These are phyloP conservation scores for Debaryomyces subglobosus DNA, from an alignment of 1,139 yeast genomes.

Conservation along the genomic window DNA sequence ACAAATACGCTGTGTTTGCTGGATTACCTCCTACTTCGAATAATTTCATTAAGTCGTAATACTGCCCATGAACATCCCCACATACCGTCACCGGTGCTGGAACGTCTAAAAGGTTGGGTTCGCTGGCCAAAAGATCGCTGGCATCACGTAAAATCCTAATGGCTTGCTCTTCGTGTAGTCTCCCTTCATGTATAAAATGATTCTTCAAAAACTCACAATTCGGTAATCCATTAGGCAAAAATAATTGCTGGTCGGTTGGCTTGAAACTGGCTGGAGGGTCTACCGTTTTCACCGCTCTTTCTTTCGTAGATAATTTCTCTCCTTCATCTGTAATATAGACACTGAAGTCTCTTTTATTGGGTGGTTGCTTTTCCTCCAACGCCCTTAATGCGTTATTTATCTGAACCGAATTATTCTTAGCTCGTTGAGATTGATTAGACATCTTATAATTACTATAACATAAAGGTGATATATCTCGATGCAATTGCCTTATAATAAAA, in stretches of 20 bases:
- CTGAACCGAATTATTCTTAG: constrained; percentile 51
- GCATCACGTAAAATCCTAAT: constrained; percentile 67
- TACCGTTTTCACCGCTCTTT: constrained; percentile 66
- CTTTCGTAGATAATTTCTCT: constrained; percentile 60
- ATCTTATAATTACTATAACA: constrained; percentile 1
- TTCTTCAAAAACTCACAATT: constrained; percentile 69
- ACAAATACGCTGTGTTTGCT: constrained; percentile 70
- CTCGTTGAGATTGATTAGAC: constrained; percentile 7
- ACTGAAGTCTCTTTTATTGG: constrained; percentile 48
- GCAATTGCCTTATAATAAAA: neutral
- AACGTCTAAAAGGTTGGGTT: constrained; percentile 78
- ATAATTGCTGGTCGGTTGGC: constrained; percentile 74
- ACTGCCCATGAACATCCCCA: constrained; percentile 97
- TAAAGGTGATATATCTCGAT: neutral
- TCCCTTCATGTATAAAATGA: constrained; percentile 82
- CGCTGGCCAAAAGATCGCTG: constrained; percentile 64
- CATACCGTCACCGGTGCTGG: constrained; percentile 96
- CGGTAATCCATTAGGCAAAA: constrained; percentile 66
- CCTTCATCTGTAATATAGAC: constrained; percentile 74
- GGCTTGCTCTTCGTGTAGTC: constrained; percentile 75
- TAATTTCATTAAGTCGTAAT: constrained; percentile 83
- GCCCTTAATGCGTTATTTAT: constrained; percentile 79
- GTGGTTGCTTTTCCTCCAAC: constrained; percentile 53
- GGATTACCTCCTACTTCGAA: constrained; percentile 97
- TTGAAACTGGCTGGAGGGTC: constrained; percentile 67